Conservation (phyloP, 768 basidiomycete genomes). For the Lenzites betulinus region DNA sequence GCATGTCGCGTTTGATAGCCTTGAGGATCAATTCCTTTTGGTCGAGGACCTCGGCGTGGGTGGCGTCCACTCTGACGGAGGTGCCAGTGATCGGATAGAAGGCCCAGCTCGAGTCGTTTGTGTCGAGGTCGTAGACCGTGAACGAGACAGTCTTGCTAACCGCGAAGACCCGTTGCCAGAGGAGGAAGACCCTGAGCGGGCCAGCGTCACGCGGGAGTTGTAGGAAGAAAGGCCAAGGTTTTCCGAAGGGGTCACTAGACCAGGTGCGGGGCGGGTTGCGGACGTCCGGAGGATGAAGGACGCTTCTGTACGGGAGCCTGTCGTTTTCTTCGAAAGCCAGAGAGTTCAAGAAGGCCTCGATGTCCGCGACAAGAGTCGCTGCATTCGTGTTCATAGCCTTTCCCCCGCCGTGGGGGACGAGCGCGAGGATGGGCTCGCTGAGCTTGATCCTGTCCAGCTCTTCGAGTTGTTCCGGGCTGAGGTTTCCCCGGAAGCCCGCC, state of each 20-base stretch:
- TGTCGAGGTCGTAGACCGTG: background rate
- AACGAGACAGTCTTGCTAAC: conserved; percentile 1
- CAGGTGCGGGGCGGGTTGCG: background rate
- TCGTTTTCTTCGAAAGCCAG: background rate
- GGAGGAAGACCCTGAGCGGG: background rate
- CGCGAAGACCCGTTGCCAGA: conserved; percentile 3
- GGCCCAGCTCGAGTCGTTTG: background rate
- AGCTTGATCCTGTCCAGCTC: background rate
- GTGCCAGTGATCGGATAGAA: background rate
- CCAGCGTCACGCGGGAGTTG: background rate
- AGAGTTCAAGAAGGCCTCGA: background rate
- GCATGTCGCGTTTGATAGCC: background rate
- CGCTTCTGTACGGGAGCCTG: background rate
- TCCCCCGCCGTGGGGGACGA: conserved; percentile 1
- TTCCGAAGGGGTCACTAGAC: background rate
- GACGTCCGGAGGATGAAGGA: background rate
- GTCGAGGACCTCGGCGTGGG: background rate
- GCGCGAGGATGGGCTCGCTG: too few species aligned
- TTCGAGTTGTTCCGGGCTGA: background rate
- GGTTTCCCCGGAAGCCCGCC: background rate
- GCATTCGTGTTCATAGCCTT: background rate
- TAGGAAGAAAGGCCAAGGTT: background rate
- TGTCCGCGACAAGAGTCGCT: background rate
- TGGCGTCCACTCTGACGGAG: background rate
- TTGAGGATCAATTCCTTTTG: background rate